These are phyloP conservation scores for Fagopyrum homotropicum DNA, from an alignment of 148 eudicot species.

Conservation along the genomic window DNA sequence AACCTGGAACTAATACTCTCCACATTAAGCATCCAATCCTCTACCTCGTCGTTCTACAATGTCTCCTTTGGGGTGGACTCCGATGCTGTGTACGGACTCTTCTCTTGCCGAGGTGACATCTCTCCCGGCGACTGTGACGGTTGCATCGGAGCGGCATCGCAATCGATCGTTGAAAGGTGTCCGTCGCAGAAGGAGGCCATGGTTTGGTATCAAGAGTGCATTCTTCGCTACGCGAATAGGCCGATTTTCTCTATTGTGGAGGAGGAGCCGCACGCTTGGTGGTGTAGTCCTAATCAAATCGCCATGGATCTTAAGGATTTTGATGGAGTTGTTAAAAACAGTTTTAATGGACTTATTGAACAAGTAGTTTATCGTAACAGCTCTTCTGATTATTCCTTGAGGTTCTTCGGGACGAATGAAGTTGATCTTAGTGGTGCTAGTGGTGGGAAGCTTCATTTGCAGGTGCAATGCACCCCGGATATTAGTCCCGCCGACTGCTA, in stretches of 20 bases:
- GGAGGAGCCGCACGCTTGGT: slow-evolving; percentile 1
- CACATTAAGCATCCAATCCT: not conserved
- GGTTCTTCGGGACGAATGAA: not conserved
- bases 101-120: slow-evolving; percentile 17
- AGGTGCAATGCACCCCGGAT: slow-evolving; percentile 5
- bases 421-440: not conserved
- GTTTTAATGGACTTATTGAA: not conserved
- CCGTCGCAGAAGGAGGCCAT: not conserved
- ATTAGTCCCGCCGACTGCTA: not conserved
- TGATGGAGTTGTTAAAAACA: not conserved
- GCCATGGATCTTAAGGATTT: not conserved
- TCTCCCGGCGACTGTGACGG: not conserved
- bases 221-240: not conserved
- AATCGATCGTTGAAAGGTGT: not conserved
- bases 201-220: not conserved
- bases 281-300: not conserved
- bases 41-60: not conserved
- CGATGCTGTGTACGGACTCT: slow-evolving; percentile 17
- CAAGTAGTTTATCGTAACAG: not conserved
- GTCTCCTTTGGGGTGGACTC: slow-evolving; percentile 12
- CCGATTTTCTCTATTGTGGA: not conserved
- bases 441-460: not conserved
- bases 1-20: not conserved
- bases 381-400: not conserved
- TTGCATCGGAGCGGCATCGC: slow-evolving; percentile 7